Evolutionary conservation across 1,139 yeast species (phyloP).

Genomic region (Geotrichum bryndzae): DNA sequence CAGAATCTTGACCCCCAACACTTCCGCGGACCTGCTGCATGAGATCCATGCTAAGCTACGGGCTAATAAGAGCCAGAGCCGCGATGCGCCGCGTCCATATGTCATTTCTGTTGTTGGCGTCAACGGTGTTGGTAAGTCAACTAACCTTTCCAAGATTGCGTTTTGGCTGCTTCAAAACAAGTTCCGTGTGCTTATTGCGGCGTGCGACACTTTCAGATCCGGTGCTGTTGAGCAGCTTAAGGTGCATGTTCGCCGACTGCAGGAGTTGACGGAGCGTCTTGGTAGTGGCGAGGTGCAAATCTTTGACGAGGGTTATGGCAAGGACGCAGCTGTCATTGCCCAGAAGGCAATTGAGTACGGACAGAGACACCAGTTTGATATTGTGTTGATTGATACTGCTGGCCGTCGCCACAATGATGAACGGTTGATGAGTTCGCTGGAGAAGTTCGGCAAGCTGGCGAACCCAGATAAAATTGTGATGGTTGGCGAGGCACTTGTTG

Average conservation of each 20-base stretch:
- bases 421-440: conserved; percentile 90
- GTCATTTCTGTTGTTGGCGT: conserved; percentile 97
- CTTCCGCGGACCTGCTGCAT: conserved; percentile 78
- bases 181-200: conserved; percentile 81
- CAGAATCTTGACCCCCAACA: conserved; percentile 83
- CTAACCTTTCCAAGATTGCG: conserved; percentile 88
- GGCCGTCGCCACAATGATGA: conserved; percentile 96
- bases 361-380: conserved; percentile 60
- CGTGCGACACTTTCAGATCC: conserved; percentile 95
- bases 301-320: conserved; percentile 94
- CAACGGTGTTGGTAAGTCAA: conserved; percentile 96
- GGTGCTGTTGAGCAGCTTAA: conserved; percentile 97
- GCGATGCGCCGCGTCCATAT: conserved; percentile 48
- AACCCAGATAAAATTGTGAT: conserved; percentile 92
- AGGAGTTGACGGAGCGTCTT: conserved; percentile 49
- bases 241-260: conserved; percentile 83
- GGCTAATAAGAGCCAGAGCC: conserved; percentile 29
- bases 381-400: conserved; percentile 92
- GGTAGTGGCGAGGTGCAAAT: conserved; percentile 63
- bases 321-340: conserved; percentile 95
- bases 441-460: conserved; percentile 92
- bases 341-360: conserved; percentile 83
- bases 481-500: conserved; percentile 98
- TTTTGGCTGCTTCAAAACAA: conserved; percentile 93
- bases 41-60: conserved; percentile 58